Percentiles rank a stretch among this genome's conserved stretches.
Conservation (phyloP, 2,329 filamentous ascomycete genomes). For the Chaetomium globosum region DNA sequence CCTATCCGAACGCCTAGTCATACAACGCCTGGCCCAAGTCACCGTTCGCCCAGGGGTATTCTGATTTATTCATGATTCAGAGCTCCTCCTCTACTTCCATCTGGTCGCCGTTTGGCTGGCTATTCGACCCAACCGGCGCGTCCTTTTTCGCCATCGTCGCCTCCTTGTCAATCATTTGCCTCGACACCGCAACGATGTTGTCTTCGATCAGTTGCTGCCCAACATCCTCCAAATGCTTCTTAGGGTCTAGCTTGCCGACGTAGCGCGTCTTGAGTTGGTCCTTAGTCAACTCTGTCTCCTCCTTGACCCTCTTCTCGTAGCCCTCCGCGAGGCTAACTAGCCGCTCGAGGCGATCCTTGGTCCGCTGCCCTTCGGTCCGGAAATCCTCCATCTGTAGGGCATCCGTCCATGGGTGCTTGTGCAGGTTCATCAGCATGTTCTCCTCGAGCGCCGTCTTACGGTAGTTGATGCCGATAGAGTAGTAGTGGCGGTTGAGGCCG, state of each 20-base stretch:
- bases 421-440: slow-evolving; percentile 99
- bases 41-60: slow-evolving; percentile 24
- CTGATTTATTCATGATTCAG: slow-evolving; percentile 26
- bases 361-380: slow-evolving; percentile 77
- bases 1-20: slow-evolving; percentile 36
- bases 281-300: slow-evolving; percentile 95
- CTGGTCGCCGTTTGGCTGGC: slow-evolving; percentile 56
- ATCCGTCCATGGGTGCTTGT: slow-evolving; percentile 99
- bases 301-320: slow-evolving; percentile 98
- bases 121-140: slow-evolving; percentile 49
- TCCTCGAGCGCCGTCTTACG: slow-evolving; percentile 96
- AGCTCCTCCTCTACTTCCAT: slow-evolving; percentile 69
- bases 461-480: slow-evolving; percentile 98
- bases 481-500: slow-evolving; percentile 97
- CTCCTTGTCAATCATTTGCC: slow-evolving; percentile 99
- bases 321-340: slow-evolving; percentile 89
- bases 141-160: slow-evolving; percentile 83
- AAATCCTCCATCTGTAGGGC: slow-evolving; percentile 97
- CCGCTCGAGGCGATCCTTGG: slow-evolving; percentile 84
- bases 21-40: slow-evolving; percentile 35
- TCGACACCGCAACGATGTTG: slow-evolving; percentile 97
- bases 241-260: slow-evolving; percentile 97
- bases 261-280: slow-evolving; percentile 98
- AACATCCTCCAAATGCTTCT: slow-evolving; percentile 98
- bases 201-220: slow-evolving; percentile 97